phyloP scores from a whole-genome alignment of 2,329 filamentous ascomycete species.

The Ophiostoma ulmi region DNA sequence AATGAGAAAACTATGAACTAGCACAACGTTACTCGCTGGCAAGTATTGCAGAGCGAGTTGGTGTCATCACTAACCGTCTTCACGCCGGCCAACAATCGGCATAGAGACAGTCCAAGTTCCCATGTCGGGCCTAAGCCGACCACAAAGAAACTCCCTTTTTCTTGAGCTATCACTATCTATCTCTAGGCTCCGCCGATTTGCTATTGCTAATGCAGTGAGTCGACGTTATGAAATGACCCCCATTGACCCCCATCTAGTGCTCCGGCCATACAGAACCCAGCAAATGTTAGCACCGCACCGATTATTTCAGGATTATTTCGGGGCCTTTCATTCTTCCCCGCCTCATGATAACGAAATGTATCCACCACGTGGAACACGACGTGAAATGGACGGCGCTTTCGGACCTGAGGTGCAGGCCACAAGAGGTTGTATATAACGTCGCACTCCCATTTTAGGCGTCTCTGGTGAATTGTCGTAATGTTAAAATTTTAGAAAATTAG shows the following conservation, averaged over 20 bases:
- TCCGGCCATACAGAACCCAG: background rate
- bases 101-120: background rate
- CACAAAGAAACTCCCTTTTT: slow-evolving; percentile 1
- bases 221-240: background rate
- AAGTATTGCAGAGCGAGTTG: too few species aligned
- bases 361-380: slow-evolving; percentile 9
- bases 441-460: background rate
- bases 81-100: slow-evolving; percentile 2
- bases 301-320: background rate
- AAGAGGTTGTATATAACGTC: background rate
- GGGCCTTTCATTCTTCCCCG: slow-evolving; percentile 1
- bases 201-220: slow-evolving; percentile 1
- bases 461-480: too few species aligned
- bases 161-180: background rate
- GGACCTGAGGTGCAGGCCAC: background rate
- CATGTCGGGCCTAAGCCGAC: slow-evolving; percentile 1
- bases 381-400: slow-evolving; percentile 1
- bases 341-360: slow-evolving; percentile 9
- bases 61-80: background rate
- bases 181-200: background rate
- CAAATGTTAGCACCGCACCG: background rate
- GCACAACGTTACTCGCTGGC: too few species aligned
- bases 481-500: background rate
- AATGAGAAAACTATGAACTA: too few species aligned
- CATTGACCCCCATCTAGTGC: slow-evolving; percentile 6